Evolutionary conservation across 2,329 filamentous ascomycete species (phyloP), one percentile per base, ranked within the genome.

Genomic region (Akanthomyces lecanii): DNA sequence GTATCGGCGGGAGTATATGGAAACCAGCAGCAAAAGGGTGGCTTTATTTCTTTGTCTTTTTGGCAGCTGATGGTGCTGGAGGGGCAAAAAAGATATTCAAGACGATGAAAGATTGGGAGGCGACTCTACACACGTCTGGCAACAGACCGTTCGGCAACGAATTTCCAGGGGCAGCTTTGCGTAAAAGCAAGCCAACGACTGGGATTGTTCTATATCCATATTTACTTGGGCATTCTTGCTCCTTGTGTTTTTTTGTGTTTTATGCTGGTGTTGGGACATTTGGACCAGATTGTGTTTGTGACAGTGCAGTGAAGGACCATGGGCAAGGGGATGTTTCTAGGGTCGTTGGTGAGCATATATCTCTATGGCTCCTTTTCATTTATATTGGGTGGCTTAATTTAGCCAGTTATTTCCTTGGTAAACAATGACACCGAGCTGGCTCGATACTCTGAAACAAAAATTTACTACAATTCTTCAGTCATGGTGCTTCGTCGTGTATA

Each of bases 121-220:
- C 68, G 52, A 70, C 66, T 70, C 66, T 67, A 66, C 65, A 67
- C 65, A 68, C 56, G 45, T 69, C 70, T 72, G 70, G 69, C 70
- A 76, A 76, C 68, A 75, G 74, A 47, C 67, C 68, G 30, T 71
- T 73, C 56, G 67, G 68, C 66, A 55, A 72, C 71, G 65, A 65
- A 64, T 47, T 42, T 40, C 18, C 10, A 23, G 33, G 23, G 28
- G 14, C 23, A 42, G 47, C 36, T 23, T 42, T 42, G 45, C 47
- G 36, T 33, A 18, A 42, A 16, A 51, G 56, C 23, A 59, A 47
- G 4, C 18, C 30, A 25, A 38, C n/a, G 21, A 59, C 16, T 6
- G 16, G 11, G 11, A 16, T 7, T 40, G 62, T 64, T 61, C 65
- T 55, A 65, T 63, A 54, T 64, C 58, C 66, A 65, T 47, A 47